Conservation (phyloP, 1,284 basidiomycete species). For the Xerocomus minutiporus region DNA sequence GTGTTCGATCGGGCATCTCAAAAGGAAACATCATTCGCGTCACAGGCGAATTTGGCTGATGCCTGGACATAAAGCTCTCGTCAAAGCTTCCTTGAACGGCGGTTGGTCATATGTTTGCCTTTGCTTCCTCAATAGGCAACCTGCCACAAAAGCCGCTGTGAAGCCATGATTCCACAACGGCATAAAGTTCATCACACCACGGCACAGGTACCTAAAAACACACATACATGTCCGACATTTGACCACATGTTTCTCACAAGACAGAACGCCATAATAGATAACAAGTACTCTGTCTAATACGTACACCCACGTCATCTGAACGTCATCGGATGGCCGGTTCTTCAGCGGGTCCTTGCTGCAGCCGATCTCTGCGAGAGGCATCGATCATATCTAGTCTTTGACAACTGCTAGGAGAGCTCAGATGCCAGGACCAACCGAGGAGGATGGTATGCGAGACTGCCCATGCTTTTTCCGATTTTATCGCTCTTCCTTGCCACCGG, state of each 20-base stretch:
- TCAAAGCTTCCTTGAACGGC: background rate
- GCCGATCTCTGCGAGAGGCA: conserved; percentile 2
- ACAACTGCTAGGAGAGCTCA: too few species aligned
- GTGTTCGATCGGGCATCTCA: too few species aligned
- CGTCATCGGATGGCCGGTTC: conserved; percentile 5
- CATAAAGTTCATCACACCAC: conserved; percentile 2
- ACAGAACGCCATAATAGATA: conserved; percentile 1
- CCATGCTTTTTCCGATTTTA: too few species aligned
- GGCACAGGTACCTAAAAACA: conserved; percentile 7
- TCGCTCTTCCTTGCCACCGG: too few species aligned
- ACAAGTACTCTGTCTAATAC: background rate
- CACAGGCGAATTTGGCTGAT: background rate
- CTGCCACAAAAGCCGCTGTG: background rate
- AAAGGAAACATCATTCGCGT: background rate
- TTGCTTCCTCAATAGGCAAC: background rate
- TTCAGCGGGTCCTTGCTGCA: conserved; percentile 2
- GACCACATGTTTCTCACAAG: background rate
- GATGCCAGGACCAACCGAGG: too few species aligned
- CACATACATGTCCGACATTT: background rate
- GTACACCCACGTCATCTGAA: background rate
- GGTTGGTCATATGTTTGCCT: background rate
- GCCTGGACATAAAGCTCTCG: background rate
- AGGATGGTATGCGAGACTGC: too few species aligned
- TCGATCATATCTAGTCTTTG: background rate
- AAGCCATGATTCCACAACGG: conserved; percentile 6